Percentiles rank a stretch among this genome's conserved stretches.
Conservation (phyloP, 148 eudicot species). For the Hydrangea macrophylla region DNA sequence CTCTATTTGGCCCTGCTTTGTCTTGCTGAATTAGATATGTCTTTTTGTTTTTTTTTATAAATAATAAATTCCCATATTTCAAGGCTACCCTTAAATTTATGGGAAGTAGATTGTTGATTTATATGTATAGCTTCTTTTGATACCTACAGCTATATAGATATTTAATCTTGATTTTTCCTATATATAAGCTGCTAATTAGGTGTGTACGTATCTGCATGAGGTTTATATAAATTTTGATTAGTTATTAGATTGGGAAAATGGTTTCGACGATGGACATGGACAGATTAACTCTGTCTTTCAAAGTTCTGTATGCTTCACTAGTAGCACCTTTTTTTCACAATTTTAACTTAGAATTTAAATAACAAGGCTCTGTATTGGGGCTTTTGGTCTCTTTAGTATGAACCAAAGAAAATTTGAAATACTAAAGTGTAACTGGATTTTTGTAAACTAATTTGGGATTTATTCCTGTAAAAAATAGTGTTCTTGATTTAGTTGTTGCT, state of each 20-base stretch:
- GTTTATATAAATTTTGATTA: too few relatives aligned
- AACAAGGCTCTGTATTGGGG: not conserved
- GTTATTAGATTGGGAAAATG: too few relatives aligned
- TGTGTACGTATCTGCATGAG: too few relatives aligned
- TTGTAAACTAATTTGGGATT: not conserved
- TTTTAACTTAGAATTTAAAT: too few relatives aligned
- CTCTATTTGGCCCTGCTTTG: conserved; percentile 4
- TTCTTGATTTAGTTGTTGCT: too few relatives aligned
- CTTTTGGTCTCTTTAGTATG: not conserved
- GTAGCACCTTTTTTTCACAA: not conserved
- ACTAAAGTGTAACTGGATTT: too few relatives aligned
- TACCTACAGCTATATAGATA: not conserved
- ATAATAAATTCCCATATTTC: not conserved
- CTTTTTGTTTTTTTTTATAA: not conserved
- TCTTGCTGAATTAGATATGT: not conserved
- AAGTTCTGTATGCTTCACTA: not conserved
- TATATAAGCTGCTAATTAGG: too few relatives aligned
- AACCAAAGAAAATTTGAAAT: too few relatives aligned
- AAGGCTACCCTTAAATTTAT: not conserved
- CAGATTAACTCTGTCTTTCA: not conserved
- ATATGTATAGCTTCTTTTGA: not conserved
- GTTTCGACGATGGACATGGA: too few relatives aligned
- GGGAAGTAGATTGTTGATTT: not conserved
- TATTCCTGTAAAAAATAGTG: not conserved
- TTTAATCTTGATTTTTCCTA: too few relatives aligned